phyloP scores from a whole-genome alignment of 2,329 filamentous ascomycete species.

The Alternaria postmessia region DNA sequence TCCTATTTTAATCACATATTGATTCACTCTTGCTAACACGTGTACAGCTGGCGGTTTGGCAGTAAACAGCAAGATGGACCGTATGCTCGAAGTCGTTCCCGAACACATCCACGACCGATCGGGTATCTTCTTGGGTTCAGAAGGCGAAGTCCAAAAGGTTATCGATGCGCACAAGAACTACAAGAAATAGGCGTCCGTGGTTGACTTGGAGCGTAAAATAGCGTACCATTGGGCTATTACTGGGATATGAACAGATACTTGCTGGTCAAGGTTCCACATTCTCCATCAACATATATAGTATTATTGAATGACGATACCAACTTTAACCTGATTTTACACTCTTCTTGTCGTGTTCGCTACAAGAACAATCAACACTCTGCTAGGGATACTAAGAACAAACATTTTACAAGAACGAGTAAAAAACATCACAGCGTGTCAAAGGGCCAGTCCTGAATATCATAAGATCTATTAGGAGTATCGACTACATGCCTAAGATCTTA shows the following conservation, averaged over 20 bases:
- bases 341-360: neutral
- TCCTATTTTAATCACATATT: constrained; percentile 22
- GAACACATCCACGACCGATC: constrained; percentile 94
- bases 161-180: constrained; percentile 78
- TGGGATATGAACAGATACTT: neutral
- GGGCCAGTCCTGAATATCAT: constrained; percentile 2
- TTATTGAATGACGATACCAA: constrained; percentile 9
- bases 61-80: constrained; percentile 86
- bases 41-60: constrained; percentile 84
- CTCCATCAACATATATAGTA: neutral
- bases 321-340: neutral
- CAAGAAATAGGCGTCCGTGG: constrained; percentile 33
- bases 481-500: constrained; percentile 30
- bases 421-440: neutral
- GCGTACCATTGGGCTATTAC: neutral
- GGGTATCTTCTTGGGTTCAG: constrained; percentile 95
- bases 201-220: neutral
- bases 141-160: constrained; percentile 94
- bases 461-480: constrained; percentile 27
- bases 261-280: neutral
- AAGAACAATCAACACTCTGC: neutral
- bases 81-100: constrained; percentile 88
- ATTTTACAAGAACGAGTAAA: neutral
- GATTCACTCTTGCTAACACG: constrained; percentile 20
- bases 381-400: neutral